Evolutionary conservation across 2,329 filamentous ascomycete species (phyloP), one percentile per base, ranked within the genome.

Genomic region (Aotearoamyces nothofagi): DNA sequence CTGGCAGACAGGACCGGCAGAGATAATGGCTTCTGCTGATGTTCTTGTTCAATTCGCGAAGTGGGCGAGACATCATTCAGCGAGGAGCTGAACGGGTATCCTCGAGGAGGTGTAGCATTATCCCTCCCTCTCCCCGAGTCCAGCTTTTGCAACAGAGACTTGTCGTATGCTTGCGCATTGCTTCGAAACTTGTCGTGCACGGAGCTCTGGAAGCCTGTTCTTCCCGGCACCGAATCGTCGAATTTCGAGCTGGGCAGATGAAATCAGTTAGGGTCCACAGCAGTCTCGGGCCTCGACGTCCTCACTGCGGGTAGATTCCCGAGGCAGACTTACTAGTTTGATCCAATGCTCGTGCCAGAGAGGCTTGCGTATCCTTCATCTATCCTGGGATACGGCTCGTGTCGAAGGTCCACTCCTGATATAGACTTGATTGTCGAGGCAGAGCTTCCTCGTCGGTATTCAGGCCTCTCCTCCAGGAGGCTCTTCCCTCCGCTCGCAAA

Each of bases 371-470:
- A 53, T 12, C 49, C 51, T 40, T 54, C 51, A 29, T 53, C 51
- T 24, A 39, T 36, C 22, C 35, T 38, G 25, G 34, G 40, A 30
- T 37, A 46, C 24, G 29, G 36, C 27, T 38, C 39, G 15, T 43
- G 34, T 30, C 32, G 33, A 17, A 20, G 50, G 24, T 53, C 58
- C 32, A 62, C 48, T 41, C 58, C 61, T 35, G 55, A 58, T 34
- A 57, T 59, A 31, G 56, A 52, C 43, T 57, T 64, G 27, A 63
- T 47, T 27, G 50, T 54, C 26, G 47, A 38, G 13, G 46, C 51
- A 26, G 54, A 54, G 35, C 52, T 52, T 33, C 49, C 49, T 29
- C 55, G 53, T 9, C 45, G n/a, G n/a, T n/a, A n/a, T 5, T 51
- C 46, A 15, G 40, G 37, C 25, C 39, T 40, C 10, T 47, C 41